phyloP scores from a whole-genome alignment of 352 stramenopile genomes.

The Albugo laibachii region DNA sequence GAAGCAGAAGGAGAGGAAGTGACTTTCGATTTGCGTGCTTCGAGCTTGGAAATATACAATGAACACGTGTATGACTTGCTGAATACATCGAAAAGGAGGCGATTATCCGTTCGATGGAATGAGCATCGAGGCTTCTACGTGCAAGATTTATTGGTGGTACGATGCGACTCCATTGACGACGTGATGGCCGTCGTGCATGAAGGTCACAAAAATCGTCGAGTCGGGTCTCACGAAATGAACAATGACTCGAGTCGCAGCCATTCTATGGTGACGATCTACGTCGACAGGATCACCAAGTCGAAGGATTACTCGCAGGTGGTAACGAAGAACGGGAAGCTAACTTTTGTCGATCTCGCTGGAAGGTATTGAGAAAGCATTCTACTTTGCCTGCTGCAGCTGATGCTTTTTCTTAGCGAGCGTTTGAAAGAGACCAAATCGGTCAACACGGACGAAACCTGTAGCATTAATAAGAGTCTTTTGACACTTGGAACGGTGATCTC shows the following conservation, averaged over 20 bases:
- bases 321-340: conserved; percentile 52
- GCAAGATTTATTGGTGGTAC: conserved; percentile 49
- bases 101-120: conserved; percentile 52
- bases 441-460: conserved; percentile 56
- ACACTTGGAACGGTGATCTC: conserved; percentile 76
- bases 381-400: not conserved
- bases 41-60: conserved; percentile 76
- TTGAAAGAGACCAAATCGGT: conserved; percentile 52
- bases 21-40: conserved; percentile 43
- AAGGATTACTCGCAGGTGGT: conserved; percentile 23
- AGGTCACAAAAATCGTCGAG: conserved; percentile 41
- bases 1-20: conserved; percentile 7
- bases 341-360: conserved; percentile 63
- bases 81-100: conserved; percentile 27
- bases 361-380: conserved; percentile 9
- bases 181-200: conserved; percentile 54
- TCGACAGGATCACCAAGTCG: conserved; percentile 33
- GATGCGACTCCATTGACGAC: conserved; percentile 52
- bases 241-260: conserved; percentile 63
- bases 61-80: conserved; percentile 57
- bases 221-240: conserved; percentile 57
- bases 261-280: conserved; percentile 50
- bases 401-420: conserved; percentile 15
- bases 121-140: conserved; percentile 59
- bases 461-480: conserved; percentile 70